These are phyloP conservation scores for Aspergillus heteromorphus DNA, from an alignment of 495 filamentous ascomycete genomes.

Conservation along the genomic window DNA sequence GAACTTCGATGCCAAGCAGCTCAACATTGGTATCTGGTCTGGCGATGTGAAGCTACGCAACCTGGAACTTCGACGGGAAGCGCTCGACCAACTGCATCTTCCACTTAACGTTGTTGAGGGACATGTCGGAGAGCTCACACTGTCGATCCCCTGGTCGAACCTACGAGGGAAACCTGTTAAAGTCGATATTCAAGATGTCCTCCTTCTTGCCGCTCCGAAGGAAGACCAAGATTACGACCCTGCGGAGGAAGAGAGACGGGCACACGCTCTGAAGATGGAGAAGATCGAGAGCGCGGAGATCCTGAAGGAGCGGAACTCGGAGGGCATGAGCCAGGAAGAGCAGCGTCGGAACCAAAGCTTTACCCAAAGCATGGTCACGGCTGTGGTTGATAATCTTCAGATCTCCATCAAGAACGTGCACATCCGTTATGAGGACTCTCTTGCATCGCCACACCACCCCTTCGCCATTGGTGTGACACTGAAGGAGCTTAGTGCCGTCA, in stretches of 20 bases:
- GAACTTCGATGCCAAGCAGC: conserved; percentile 94
- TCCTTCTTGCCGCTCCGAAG: conserved; percentile 85
- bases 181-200: conserved; percentile 95
- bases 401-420: conserved; percentile 97
- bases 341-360: conserved; percentile 96
- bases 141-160: conserved; percentile 96
- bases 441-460: conserved; percentile 89
- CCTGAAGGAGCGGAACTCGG: conserved; percentile 82
- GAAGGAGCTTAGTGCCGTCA: conserved; percentile 92
- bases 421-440: conserved; percentile 94
- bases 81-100: conserved; percentile 90
- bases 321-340: conserved; percentile 90
- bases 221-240: conserved; percentile 90
- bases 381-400: conserved; percentile 96
- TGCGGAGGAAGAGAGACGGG: conserved; percentile 80
- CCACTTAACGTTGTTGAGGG: conserved; percentile 96
- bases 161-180: conserved; percentile 88
- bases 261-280: conserved; percentile 89
- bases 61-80: conserved; percentile 87
- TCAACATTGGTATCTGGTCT: conserved; percentile 97
- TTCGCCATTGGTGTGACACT: conserved; percentile 89
- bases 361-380: conserved; percentile 86
- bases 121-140: conserved; percentile 81
- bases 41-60: conserved; percentile 92
- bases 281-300: conserved; percentile 94